These are phyloP conservation scores for Pichia pseudocactophila DNA, from an alignment of 805 yeast species.

Conservation along the genomic window DNA sequence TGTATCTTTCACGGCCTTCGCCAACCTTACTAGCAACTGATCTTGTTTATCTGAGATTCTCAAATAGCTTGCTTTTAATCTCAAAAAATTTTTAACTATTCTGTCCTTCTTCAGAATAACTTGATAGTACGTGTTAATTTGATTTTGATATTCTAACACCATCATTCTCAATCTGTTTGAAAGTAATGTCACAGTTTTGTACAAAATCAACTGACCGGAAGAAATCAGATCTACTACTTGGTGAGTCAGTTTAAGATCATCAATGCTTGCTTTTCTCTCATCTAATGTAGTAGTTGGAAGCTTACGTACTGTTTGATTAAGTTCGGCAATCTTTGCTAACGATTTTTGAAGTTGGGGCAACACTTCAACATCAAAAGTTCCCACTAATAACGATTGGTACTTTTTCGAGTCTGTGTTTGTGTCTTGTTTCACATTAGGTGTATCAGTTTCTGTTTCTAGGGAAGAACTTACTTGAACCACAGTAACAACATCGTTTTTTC, in stretches of 20 bases:
- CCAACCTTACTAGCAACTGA: slow-evolving; percentile 12
- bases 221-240: slow-evolving; percentile 13
- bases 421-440: neutral
- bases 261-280: slow-evolving; percentile 7
- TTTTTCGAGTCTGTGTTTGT: neutral
- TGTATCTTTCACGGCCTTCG: slow-evolving; percentile 11
- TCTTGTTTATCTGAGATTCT: slow-evolving; percentile 25
- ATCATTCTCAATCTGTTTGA: slow-evolving; percentile 14
- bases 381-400: slow-evolving; percentile 9
- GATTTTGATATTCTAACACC: slow-evolving; percentile 20
- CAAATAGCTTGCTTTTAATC: slow-evolving; percentile 27
- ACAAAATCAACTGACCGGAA: slow-evolving; percentile 15
- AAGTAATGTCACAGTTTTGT: slow-evolving; percentile 13
- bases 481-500: slow-evolving; percentile 7
- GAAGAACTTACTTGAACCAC: slow-evolving; percentile 7
- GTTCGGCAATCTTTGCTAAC: slow-evolving; percentile 8
- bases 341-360: slow-evolving; percentile 7
- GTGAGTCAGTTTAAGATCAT: slow-evolving; percentile 14
- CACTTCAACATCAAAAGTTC: slow-evolving; percentile 3
- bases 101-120: slow-evolving; percentile 13
- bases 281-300: slow-evolving; percentile 7
- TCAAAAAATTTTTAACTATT: slow-evolving; percentile 5
- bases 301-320: slow-evolving; percentile 8
- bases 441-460: neutral
- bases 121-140: slow-evolving; percentile 16